These are phyloP conservation scores for Arabis alpina DNA, from an alignment of 345 rosid species.

Conservation along the genomic window DNA sequence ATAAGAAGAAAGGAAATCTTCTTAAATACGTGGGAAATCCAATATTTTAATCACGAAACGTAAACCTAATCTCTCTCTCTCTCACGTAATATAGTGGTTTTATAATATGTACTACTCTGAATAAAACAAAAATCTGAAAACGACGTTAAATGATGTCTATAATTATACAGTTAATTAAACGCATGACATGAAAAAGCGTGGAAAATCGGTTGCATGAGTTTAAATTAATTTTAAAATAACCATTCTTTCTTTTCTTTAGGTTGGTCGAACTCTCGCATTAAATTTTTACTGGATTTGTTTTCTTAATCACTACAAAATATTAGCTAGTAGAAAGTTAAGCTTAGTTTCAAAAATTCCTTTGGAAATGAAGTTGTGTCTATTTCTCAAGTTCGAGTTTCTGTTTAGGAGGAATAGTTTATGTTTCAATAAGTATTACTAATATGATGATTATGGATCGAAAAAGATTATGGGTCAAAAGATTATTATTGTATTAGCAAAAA, in stretches of 20 bases:
- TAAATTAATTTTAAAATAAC: neutral
- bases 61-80: conserved; percentile 22
- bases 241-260: too few relatives aligned
- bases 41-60: conserved; percentile 15
- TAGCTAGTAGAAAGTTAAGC: neutral
- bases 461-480: too few relatives aligned
- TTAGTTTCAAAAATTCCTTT: too few relatives aligned
- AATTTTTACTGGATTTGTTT: conserved; percentile 15
- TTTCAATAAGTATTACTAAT: too few relatives aligned
- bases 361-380: too few relatives aligned
- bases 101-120: neutral
- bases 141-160: conserved; percentile 17
- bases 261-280: conserved; percentile 4
- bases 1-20: conserved; percentile 14
- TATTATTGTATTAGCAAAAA: too few relatives aligned
- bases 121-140: conserved; percentile 22
- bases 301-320: neutral
- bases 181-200: conserved; percentile 4
- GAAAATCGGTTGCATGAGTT: conserved; percentile 29
- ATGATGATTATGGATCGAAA: too few relatives aligned
- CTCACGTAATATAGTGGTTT: neutral
- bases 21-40: conserved; percentile 4
- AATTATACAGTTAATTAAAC: neutral
- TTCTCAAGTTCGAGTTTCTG: too few relatives aligned
- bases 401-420: too few relatives aligned